Base-by-base conservation (phyloP, 2,329 filamentous ascomycete species). In the Diaporthe citri region DNA sequence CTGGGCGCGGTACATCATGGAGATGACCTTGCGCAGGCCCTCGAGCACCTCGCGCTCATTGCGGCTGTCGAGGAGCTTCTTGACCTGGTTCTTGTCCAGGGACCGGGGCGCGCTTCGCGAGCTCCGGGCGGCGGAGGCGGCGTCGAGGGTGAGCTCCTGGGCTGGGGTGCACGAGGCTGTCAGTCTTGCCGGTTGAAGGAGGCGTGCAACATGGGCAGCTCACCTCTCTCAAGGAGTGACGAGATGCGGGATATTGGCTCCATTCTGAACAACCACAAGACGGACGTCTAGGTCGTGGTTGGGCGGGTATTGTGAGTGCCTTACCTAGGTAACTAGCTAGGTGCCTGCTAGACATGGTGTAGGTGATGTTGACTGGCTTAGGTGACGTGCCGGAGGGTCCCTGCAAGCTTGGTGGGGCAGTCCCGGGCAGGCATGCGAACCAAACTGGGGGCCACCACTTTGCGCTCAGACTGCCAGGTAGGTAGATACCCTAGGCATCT, bases 241-340 rank as follows among this genome's bases (percentile, higher is more conserved):
- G 96, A 97, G 85, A 99, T 97, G 81, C 94, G 91, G 78, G 96
- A 95, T 82, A 98, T 95, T 31, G 96, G 97, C 90, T 99, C 97
- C 97, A 99, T 99, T 15, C 3, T 72, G 41, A 31, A 43, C 62
- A 22, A 36, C 52, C 17, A 34, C 31, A 31, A 51, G 59, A 55
- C 46, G 25, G 4, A 13, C 28, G 57, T 55, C 57, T 55, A 39
- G 20, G 8, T 64, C 41, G 41, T 48, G 41, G 41, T n/a, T 10
- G 28, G 60, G 41, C 25, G 41, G 34, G 22, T 46, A 22, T 17
- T 52, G 46, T 39, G 22, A n/a, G 46, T 25, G n/a, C 31, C 48
- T 39, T 39, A 55, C 52, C 52, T 55, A 55, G 52, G 52, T 55
- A 15, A 34, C 13, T 28, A 25, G 60, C 41, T 66, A 52, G 46